Percentiles rank a stretch among this genome's conserved stretches.
Conservation (phyloP, 192 early-diverging fungal genomes). For the Rhizoclosmatium globosum region DNA sequence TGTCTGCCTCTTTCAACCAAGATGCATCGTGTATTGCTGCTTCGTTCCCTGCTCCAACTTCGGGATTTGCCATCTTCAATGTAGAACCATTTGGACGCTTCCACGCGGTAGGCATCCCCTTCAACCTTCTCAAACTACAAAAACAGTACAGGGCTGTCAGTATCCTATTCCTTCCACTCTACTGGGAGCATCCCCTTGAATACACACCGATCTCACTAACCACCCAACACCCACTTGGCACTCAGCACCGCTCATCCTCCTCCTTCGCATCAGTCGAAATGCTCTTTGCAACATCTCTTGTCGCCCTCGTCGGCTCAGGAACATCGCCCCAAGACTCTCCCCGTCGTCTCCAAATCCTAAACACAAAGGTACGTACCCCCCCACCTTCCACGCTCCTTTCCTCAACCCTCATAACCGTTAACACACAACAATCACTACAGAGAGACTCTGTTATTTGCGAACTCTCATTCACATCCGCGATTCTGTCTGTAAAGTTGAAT, state of each 20-base stretch:
- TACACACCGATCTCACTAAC: too few species aligned
- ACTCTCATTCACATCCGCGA: constrained; percentile 90
- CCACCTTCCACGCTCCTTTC: background rate
- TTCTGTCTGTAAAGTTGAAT: constrained; percentile 96
- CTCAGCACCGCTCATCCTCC: background rate
- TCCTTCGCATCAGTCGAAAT: constrained; percentile 82
- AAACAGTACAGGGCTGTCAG: too few species aligned
- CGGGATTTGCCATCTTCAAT: constrained; percentile 96
- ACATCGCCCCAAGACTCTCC: constrained; percentile 89
- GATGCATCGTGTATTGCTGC: constrained; percentile 85
- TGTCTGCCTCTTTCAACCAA: constrained; percentile 64
- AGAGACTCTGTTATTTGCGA: constrained; percentile 97
- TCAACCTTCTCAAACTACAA: too few species aligned
- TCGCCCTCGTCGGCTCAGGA: constrained; percentile 94
- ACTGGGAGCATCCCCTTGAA: too few species aligned
- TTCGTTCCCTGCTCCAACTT: constrained; percentile 61
- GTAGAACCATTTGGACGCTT: constrained; percentile 97
- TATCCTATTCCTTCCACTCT: too few species aligned
- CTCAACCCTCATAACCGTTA: background rate
- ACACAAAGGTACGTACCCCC: constrained; percentile 84
- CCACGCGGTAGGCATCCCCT: constrained; percentile 58
- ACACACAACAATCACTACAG: constrained; percentile 44
- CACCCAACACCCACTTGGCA: too few species aligned
- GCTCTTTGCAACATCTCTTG: constrained; percentile 96
- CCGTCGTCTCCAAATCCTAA: constrained; percentile 90